Evolutionary conservation across 2,329 filamentous ascomycete genomes (phyloP), one percentile per base, ranked within the genome.

Genomic region (Triangularia setosa): DNA sequence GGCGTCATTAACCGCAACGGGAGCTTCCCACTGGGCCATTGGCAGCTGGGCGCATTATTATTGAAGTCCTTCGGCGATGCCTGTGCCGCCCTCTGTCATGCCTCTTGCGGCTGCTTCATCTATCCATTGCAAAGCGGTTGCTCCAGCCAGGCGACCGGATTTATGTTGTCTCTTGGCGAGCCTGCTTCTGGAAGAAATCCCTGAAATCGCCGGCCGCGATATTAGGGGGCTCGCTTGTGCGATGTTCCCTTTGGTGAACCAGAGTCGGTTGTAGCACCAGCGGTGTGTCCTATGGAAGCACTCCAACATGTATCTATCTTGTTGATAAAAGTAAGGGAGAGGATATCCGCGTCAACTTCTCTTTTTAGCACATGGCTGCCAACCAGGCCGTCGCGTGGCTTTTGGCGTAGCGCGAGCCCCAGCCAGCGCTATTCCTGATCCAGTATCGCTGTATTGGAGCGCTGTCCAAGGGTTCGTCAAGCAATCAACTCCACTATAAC

Each of bases 61-160:
- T 28, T 53, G 56, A 30, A 58, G 23, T 55, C 16, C 59, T 58
- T 44, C 24, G 61, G 63, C 44, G 30, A 30, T 53, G 61, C 57
- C 35, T 64, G 60, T 64, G 66, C 66, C 66, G 66, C 53, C 23
- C 55, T 57, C 21, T 40, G 56, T 65, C 57, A 65, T 65, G 63
- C 65, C 44, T 64, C 23, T 24, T 44, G 62, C 33, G 18, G 62
- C 23, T 44, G 21, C 44, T 52, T 53, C 61, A 59, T 59, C 54
- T 62, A 62, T 52, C 56, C 40, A 63, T 63, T 63, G 35, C 54
- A 63, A 23, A 21, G 57, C 8, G 54, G n/a, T 48, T 12, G 23
- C 25, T 58, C 33, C 56, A 58, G 27, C 56, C 56, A 58, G 27
- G 27, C n/a, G 21, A 24, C 56, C 28, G 56, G 28, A 30, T 58